phyloP scores from a whole-genome alignment of 1,284 basidiomycete genomes.

The Lentinus polychrous region DNA sequence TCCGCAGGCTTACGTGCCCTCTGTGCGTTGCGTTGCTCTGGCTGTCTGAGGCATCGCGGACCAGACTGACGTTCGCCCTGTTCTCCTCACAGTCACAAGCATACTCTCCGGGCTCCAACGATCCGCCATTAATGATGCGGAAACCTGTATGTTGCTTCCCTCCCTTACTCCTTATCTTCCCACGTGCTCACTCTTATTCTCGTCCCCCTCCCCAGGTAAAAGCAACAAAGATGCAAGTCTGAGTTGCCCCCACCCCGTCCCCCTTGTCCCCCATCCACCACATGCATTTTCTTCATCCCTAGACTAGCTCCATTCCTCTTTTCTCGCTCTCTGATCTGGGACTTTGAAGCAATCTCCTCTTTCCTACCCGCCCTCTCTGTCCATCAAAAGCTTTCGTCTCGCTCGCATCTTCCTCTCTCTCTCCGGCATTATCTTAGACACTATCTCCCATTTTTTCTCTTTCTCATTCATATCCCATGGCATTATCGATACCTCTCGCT shows the following conservation, averaged over 20 bases:
- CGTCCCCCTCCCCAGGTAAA: constrained; percentile 17
- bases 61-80: constrained; percentile 2
- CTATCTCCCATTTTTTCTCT: constrained; percentile 11
- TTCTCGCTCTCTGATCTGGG: constrained; percentile 14
- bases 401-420: constrained; percentile 12
- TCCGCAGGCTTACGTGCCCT: constrained; percentile 15
- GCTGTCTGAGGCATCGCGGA: constrained; percentile 2
- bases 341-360: constrained; percentile 20
- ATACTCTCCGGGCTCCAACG: constrained; percentile 20
- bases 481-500: constrained; percentile 22
- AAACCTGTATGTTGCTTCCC: constrained; percentile 26
- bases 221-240: constrained; percentile 18
- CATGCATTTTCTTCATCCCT: constrained; percentile 1
- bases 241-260: constrained; percentile 2
- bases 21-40: constrained; percentile 13
- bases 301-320: constrained; percentile 5
- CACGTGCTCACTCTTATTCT: background rate
- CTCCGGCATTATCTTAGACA: constrained; percentile 14
- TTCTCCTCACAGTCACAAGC: constrained; percentile 12
- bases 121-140: constrained; percentile 30
- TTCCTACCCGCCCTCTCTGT: constrained; percentile 6
- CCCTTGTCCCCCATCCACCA: constrained; percentile 1
- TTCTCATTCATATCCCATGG: constrained; percentile 19
- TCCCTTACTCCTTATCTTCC: constrained; percentile 1
- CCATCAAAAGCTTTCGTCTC: constrained; percentile 1